These are phyloP conservation scores for Fibroporia radiculosa DNA, from an alignment of 768 basidiomycete genomes.

Conservation along the genomic window DNA sequence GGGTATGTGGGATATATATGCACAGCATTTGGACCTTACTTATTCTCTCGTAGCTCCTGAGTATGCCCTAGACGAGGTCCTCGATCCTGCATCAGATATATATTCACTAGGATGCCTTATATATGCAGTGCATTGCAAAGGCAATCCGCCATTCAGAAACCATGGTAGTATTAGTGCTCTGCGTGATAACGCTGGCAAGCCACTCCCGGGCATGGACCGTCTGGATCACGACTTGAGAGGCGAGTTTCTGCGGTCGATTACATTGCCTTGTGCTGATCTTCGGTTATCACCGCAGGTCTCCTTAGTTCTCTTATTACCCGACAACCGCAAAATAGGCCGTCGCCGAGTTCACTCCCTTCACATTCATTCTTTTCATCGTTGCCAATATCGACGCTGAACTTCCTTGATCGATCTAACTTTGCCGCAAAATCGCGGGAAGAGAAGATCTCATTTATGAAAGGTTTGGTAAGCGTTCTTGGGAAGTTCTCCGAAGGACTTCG, in stretches of 20 bases:
- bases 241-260: constrained; percentile 19
- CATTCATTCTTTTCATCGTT: constrained; percentile 93
- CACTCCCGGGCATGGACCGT: constrained; percentile 52
- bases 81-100: constrained; percentile 87
- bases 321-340: constrained; percentile 62
- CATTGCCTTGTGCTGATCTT: constrained; percentile 8
- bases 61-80: constrained; percentile 84
- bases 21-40: not conserved
- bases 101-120: constrained; percentile 88
- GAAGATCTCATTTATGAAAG: constrained; percentile 94
- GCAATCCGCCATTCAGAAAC: constrained; percentile 80
- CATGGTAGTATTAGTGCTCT: constrained; percentile 67
- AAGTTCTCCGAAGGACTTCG: constrained; percentile 84
- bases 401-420: constrained; percentile 92
- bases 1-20: constrained; percentile 42
- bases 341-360: constrained; percentile 71
- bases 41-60: constrained; percentile 65
- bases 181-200: constrained; percentile 60
- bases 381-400: constrained; percentile 92
- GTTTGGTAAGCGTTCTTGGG: constrained; percentile 70
- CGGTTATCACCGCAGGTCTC: constrained; percentile 44
- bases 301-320: constrained; percentile 77
- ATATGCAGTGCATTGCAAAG: constrained; percentile 86
- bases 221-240: constrained; percentile 72
- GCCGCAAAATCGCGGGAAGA: constrained; percentile 91